phyloP scores from a whole-genome alignment of 208 protist genomes.

The Leishmania amazonensis region DNA sequence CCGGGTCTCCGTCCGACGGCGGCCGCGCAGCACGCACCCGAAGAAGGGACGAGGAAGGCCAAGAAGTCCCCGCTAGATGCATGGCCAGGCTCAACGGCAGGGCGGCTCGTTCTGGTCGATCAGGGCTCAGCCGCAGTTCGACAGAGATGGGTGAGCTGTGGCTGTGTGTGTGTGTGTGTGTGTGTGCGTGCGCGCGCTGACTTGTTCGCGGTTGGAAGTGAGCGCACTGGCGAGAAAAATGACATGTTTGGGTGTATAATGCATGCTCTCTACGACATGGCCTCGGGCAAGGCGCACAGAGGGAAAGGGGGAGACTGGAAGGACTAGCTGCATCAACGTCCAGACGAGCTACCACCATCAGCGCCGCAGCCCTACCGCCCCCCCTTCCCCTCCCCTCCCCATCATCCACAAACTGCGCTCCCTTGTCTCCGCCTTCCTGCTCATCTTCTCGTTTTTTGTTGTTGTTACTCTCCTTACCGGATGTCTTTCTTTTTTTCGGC shows the following conservation, averaged over 20 bases:
- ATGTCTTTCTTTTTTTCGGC: not conserved
- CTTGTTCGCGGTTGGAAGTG: not conserved
- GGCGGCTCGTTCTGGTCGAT: not conserved
- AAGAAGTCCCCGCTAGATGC: not conserved
- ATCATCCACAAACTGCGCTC: not conserved
- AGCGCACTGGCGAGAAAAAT: not conserved
- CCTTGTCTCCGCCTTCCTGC: not conserved
- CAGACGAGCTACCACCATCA: not conserved
- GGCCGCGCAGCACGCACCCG: not conserved
- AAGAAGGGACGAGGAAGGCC: not conserved
- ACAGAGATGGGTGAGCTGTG: not conserved
- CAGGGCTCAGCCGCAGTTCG: not conserved
- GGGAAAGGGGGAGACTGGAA: not conserved
- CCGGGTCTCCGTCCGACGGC: not conserved
- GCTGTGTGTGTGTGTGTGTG: not conserved
- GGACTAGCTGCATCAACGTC: not conserved
- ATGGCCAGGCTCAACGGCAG: not conserved
- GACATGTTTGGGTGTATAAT: not conserved
- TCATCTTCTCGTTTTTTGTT: not conserved
- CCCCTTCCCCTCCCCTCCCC: not conserved
- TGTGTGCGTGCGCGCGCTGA: not conserved
- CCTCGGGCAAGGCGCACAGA: not conserved
- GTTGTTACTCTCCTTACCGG: not conserved
- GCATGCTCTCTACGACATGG: not conserved
- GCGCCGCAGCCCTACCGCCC: not conserved